Conservation (phyloP, 1,284 basidiomycete genomes). For the Marasmius sp. region DNA sequence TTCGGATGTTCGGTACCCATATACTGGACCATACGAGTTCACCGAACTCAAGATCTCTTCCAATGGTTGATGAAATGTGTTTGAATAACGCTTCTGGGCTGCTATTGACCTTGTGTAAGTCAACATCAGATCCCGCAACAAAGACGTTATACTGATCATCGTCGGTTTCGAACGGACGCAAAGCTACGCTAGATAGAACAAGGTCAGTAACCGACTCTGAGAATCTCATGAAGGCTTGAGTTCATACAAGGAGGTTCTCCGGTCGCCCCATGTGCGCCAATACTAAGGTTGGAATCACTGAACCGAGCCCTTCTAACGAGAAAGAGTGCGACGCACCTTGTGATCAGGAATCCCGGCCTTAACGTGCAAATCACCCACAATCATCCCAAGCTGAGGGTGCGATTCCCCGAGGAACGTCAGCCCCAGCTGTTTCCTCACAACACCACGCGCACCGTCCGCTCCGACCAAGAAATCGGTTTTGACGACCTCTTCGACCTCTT, state of each 20-base stretch:
- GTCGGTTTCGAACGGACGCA: slow-evolving; percentile 30
- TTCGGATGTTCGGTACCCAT: slow-evolving; percentile 31
- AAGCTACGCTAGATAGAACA: slow-evolving; percentile 24
- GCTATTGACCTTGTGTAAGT: slow-evolving; percentile 24
- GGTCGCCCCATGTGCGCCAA: slow-evolving; percentile 38
- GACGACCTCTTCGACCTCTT: slow-evolving; percentile 20
- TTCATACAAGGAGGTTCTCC: slow-evolving; percentile 23
- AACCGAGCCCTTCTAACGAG: neutral
- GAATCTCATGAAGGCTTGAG: neutral
- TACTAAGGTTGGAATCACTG: slow-evolving; percentile 19
- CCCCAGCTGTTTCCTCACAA: slow-evolving; percentile 30
- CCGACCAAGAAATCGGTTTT: slow-evolving; percentile 38
- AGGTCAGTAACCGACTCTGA: neutral
- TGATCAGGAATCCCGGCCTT: slow-evolving; percentile 27
- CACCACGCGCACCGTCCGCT: slow-evolving; percentile 38
- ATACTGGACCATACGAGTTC: slow-evolving; percentile 28
- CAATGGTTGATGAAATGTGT: slow-evolving; percentile 29
- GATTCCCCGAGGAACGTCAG: slow-evolving; percentile 33
- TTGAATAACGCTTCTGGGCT: slow-evolving; percentile 30
- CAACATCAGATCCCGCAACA: slow-evolving; percentile 27
- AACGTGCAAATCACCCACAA: slow-evolving; percentile 27
- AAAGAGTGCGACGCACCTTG: slow-evolving; percentile 25
- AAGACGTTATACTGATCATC: slow-evolving; percentile 34
- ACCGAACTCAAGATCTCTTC: slow-evolving; percentile 32
- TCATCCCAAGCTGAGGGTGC: slow-evolving; percentile 11